phyloP scores from a whole-genome alignment of 345 rosid species.

The Melaleuca quinquenervia region DNA sequence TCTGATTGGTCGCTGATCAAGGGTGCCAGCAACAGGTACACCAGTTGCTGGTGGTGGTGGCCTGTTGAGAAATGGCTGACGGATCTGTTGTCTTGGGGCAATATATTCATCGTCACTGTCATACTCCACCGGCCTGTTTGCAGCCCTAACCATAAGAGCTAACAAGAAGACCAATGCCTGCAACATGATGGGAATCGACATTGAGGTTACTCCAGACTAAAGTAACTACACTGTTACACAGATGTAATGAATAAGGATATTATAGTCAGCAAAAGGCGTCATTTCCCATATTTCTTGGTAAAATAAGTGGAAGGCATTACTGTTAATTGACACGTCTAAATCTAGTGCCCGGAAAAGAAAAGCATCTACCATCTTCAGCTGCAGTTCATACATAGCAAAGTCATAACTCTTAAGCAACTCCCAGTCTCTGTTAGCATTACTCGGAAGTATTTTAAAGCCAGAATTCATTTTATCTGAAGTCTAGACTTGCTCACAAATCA shows the following conservation, averaged over 20 bases:
- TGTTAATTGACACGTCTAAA: too few relatives aligned
- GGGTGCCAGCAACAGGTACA: constrained; percentile 66
- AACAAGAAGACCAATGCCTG: constrained; percentile 85
- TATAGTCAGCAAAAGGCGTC: background rate
- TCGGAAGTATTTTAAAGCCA: background rate
- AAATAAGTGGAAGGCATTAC: background rate
- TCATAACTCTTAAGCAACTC: background rate
- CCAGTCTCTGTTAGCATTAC: background rate
- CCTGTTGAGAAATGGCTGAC: constrained; percentile 74
- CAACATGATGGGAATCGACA: constrained; percentile 5
- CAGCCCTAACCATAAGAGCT: constrained; percentile 72
- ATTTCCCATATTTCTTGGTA: background rate
- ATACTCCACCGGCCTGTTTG: constrained; percentile 66
- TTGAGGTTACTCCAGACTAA: background rate
- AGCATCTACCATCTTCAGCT: background rate
- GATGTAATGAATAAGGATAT: background rate
- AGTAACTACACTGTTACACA: background rate
- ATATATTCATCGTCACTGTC: constrained; percentile 93
- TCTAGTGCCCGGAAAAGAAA: background rate
- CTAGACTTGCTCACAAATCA: background rate
- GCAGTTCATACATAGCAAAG: background rate
- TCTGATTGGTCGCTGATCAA: constrained; percentile 85
- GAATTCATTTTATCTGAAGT: background rate
- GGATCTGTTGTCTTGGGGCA: constrained; percentile 65
- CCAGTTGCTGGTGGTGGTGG: constrained; percentile 62